Evolutionary conservation across 495 filamentous ascomycete genomes (phyloP).

Genomic region (Xylaria flabelliformis): DNA sequence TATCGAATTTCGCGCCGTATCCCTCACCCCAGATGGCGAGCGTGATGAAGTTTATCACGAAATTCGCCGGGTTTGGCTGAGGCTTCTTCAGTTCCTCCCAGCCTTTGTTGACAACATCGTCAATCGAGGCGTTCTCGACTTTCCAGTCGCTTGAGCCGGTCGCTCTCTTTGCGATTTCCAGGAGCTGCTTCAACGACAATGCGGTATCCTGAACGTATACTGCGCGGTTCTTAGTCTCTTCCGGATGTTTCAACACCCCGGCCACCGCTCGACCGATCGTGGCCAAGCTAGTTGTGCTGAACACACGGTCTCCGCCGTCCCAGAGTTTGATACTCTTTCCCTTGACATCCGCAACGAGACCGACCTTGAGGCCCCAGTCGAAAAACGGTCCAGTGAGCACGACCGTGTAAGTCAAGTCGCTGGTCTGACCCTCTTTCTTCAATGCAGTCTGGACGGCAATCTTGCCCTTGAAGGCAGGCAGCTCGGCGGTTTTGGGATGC

Average conservation of each 20-base stretch:
- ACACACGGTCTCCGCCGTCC: constrained; percentile 37
- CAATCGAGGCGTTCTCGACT: constrained; percentile 13
- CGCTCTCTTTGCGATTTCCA: constrained; percentile 32
- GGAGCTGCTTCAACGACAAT: constrained; percentile 40
- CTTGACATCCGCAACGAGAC: constrained; percentile 15
- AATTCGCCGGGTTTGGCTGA: constrained; percentile 27
- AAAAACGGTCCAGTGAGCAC: constrained; percentile 47
- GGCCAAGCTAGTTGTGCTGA: constrained; percentile 38
- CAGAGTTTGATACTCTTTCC: constrained; percentile 29
- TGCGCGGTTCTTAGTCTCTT: constrained; percentile 42
- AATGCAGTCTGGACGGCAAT: constrained; percentile 44
- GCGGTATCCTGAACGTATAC: constrained; percentile 38
- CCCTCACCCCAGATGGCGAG: constrained; percentile 47
- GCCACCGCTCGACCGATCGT: constrained; percentile 42
- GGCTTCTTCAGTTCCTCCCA: constrained; percentile 35
- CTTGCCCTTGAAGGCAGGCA: constrained; percentile 49
- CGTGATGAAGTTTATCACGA: constrained; percentile 35
- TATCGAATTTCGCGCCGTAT: constrained; percentile 31
- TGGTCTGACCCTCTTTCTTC: constrained; percentile 36
- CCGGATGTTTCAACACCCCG: constrained; percentile 38
- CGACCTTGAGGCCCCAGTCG: constrained; percentile 29
- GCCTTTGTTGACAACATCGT: constrained; percentile 7
- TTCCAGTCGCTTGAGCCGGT: constrained; percentile 22
- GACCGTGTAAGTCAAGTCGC: constrained; percentile 48
- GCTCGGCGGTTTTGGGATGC: constrained; percentile 29